Base-by-base conservation (phyloP, 2,329 filamentous ascomycete species). In the Exophiala phaeomuriformis region DNA sequence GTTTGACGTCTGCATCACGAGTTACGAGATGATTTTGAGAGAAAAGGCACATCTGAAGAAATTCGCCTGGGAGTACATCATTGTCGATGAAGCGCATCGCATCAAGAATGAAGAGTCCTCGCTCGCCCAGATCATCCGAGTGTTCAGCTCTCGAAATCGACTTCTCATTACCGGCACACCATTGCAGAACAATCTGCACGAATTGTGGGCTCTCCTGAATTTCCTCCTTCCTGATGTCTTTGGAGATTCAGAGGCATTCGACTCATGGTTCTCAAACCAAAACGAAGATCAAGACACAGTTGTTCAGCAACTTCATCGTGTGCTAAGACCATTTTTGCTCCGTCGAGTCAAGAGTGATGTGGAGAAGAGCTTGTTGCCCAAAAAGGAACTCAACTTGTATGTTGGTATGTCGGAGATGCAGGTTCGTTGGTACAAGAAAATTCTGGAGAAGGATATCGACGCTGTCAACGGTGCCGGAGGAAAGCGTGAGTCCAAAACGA, bases 81-180 rank as follows among this genome's bases (percentile, higher is more conserved):
- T 98, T 63, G 95, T 98, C 60, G 93, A 98, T 65, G 93, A 98
- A 73, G 85, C 93, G 1, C 93, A 98, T 71, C 89, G 93, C 56
- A 98, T 98, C 80, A 98, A 98, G 77, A 98, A 98, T 71, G 93
- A 98, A 68, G 90, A 97, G 69, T 98, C 93, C 0, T 96, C 93
- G 0, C 78, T 98, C 2, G 90, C 93, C 2, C 91, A 97, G 66
- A 94, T 97, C 62, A 95, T 98, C 61, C 88, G 93, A 62, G 76
- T 96, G 49, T 98, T 98, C 77, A 88, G 90, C 71, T 98, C 93
- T 3, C 83, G 93, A 67, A 97, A 97, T 68, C 85, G 93, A 48
- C 79, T 98, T 32, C 79, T 98, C 56, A 98, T 98, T 59, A 98
- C 93, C 2, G 93, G 93, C 61, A 98, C 93, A 2, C 93, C 93